Evolutionary conservation across 805 yeast genomes (phyloP), one percentile per base, ranked within the genome.

Genomic region (Teunomyces panamensis): DNA sequence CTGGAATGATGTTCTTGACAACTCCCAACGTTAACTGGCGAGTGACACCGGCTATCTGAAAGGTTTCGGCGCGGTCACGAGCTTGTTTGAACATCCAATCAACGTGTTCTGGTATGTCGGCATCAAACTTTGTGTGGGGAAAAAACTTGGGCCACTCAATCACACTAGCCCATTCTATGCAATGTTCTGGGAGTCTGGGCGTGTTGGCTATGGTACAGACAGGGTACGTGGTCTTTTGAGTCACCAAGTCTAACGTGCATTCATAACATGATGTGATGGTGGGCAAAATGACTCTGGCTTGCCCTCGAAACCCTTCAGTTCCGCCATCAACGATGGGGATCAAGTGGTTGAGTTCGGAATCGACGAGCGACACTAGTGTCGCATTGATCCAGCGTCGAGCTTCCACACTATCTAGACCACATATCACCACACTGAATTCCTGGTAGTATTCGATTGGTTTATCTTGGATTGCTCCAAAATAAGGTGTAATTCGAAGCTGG

Each of bases 141-240:
- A 77, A 76, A 3, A 55, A 52, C 42, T 72, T 65, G 1, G 84
- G 84, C 96, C 96, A 89, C 55, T 81, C 84, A 3, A 88, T 70
- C 29, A 83, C 84, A 49, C 82, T 80, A 0, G 92, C 90, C 86
- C 94, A 92, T 63, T 91, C 96, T 8, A 92, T 84, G 58, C 97
- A 90, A 65, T 92, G 98, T 57, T 91, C 97, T 0, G 97, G 94
- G 7, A 89, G 67, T 50, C 98, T 69, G n/a, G 98, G 98, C 7
- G 94, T 89, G 49, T 90, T 87, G 2, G 97, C 96, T 44, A 94
- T 84, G 0, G 98, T 94, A 65, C 98, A 94, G 54, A 92, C 83
- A 2, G 98, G 97, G 56, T 83, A 88, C 0, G 89, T 84, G 8
- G 73, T 71, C 51, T 77, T 80, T 1, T 77, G 75, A 9, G 87